Evolutionary conservation across 768 basidiomycete genomes (phyloP).

Genomic region (Tylopilus subfusipes): DNA sequence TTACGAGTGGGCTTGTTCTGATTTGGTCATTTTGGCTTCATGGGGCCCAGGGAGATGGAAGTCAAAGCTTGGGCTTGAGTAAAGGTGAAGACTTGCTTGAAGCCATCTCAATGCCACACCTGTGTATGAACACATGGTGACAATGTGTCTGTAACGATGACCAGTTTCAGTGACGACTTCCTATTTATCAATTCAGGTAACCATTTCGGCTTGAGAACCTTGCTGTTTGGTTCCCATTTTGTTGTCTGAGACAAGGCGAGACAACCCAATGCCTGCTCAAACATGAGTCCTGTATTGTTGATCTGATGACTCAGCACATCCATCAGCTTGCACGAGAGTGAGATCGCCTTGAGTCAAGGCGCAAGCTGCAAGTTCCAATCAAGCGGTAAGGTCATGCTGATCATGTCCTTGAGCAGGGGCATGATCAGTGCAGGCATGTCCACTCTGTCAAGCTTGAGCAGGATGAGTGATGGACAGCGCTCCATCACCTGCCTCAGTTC

Average conservation of each 20-base stretch:
- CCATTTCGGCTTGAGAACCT: slow-evolving; percentile 28
- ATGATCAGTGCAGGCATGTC: slow-evolving; percentile 21
- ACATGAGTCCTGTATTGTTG: slow-evolving; percentile 25
- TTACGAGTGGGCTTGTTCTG: too few species aligned
- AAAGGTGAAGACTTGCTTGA: too few species aligned
- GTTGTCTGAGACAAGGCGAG: slow-evolving; percentile 28
- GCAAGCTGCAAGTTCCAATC: slow-evolving; percentile 19
- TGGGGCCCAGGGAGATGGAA: too few species aligned
- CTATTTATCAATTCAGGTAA: too few species aligned
- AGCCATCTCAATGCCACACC: too few species aligned
- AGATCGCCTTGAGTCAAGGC: slow-evolving; percentile 30
- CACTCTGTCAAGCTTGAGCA: slow-evolving; percentile 28
- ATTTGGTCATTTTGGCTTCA: too few species aligned
- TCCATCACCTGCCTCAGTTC: slow-evolving; percentile 27
- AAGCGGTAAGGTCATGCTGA: slow-evolving; percentile 2
- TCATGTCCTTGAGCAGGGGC: slow-evolving; percentile 27
- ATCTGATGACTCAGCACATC: slow-evolving; percentile 20
- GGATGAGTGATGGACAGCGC: slow-evolving; percentile 28
- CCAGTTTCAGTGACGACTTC: too few species aligned
- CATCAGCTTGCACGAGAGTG: slow-evolving; percentile 29
- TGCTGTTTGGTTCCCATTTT: slow-evolving; percentile 20
- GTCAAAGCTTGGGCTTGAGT: too few species aligned
- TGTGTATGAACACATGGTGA: too few species aligned
- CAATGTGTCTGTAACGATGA: too few species aligned
- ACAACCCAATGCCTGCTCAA: slow-evolving; percentile 24